Base-by-base conservation (phyloP, 345 rosid genomes). In the Euphorbia tirucalli region DNA sequence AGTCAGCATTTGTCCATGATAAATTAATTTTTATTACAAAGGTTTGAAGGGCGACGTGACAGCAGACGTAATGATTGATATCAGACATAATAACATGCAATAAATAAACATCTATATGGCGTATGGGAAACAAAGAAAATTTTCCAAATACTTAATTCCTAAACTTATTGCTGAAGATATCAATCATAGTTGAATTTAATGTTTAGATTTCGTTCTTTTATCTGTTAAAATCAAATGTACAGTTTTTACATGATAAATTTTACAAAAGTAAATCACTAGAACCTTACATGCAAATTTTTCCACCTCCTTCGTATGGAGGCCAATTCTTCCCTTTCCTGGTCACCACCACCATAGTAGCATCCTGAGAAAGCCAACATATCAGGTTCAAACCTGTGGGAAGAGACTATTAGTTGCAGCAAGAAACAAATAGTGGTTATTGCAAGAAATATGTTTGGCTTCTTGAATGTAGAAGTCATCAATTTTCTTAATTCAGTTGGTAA, bases 311-410 rank as follows among this genome's bases (percentile, higher is more conserved):
- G 82, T 79, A 96, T 93, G 9, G 93, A 84, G 76, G 92, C 93
- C 25, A 96, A 75, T 66, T 90, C 97, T 77, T 75, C 85, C 60
- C 78, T 88, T 83, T 96, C 99, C 83, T 82, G 84, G 50, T 93
- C 98, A 73, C 97, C 99, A 68, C 99, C 99, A 37, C 99, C 98
- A 41, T 96, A 96, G 82, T 96, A 85, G 77, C 99, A 96, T 68
- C 99, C 98, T 11, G 99, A 96, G 88, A 96, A 93, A 64, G 97
- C 99, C 67, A 96, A 93, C 99, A 96, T 96, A 73, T 93, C 99
- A 27, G 98, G 93, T 75, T 96, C 99, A 85, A 90, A 96, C 87
- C 99, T 95, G 89, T 48, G 70, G 81, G 75, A 80, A 81, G 77
- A 73, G 74, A 63, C 22, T 55, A 50, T 31, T 32, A 59, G 66